Base-by-base conservation (phyloP, 2,329 filamentous ascomycete species). In the Cladosporium sp. region DNA sequence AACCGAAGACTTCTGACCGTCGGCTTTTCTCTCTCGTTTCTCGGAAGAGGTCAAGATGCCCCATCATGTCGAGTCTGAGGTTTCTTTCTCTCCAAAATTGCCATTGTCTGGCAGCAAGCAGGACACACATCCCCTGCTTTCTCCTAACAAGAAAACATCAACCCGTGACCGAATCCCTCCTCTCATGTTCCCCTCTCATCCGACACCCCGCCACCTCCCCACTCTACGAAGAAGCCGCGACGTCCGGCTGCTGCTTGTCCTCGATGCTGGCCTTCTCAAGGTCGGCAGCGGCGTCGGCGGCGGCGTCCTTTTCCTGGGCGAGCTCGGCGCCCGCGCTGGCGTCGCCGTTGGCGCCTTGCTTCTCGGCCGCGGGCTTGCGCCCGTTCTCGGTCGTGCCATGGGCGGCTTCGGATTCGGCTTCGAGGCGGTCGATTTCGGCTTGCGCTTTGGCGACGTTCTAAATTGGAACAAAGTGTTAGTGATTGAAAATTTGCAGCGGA, bases 361-460 rank as follows among this genome's bases (percentile, higher is more conserved):
- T 80, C 68, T 78, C 78, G 22, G 71, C 72, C n/a, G 68, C 68
- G 42, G 78, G 77, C 44, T 79, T 82, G 47, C 82, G 77, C 51
- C 74, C 73, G 56, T 75, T 70, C 52, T 74, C 70, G 54, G 68
- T 66, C 57, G 78, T 74, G 57, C 76, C 72, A 56, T 70, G 72
- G 56, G 72, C 71, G 57, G 77, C 77, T 55, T 71, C 76, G 50
- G 84, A 83, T 68, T 96, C 92, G 50, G 79, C 74, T 61, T 85
- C 82, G 38, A 97, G 82, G 60, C 85, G 84, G 68, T 91, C 89
- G 56, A 99, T 95, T 71, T 96, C 90, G 72, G 92, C 92, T 78
- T 96, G 87, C 55, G 93, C 93, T 73, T 96, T 96, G 57, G 89
- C 88, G 55, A 97, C 86, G 78, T 99, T 99, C 93, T 97, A 64